These are phyloP conservation scores for Ascochyta pisi DNA, from an alignment of 2,329 filamentous ascomycete genomes.

Conservation along the genomic window DNA sequence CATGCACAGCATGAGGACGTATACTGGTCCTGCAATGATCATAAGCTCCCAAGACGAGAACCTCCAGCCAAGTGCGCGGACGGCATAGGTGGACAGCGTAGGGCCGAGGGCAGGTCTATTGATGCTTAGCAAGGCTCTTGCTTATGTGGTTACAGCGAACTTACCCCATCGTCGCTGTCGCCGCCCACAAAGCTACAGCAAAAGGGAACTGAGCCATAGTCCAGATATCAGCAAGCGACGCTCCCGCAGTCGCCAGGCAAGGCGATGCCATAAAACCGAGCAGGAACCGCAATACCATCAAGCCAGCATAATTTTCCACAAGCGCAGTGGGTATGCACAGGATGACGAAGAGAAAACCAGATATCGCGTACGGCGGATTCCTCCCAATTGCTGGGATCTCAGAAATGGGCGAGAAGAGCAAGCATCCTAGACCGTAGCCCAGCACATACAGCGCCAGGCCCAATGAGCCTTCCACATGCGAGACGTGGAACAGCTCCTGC, in stretches of 20 bases:
- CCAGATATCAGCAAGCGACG: conserved; percentile 47
- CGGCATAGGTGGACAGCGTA: conserved; percentile 75
- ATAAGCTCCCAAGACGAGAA: conserved; percentile 87
- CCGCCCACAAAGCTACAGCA: conserved; percentile 51
- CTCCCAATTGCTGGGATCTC: conserved; percentile 71
- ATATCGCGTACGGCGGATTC: conserved; percentile 71
- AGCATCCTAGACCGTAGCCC: conserved; percentile 65
- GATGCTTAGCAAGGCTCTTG: background rate
- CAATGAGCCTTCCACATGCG: conserved; percentile 59
- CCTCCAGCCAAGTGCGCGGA: conserved; percentile 73
- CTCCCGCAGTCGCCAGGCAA: conserved; percentile 45
- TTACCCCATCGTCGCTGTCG: conserved; percentile 56
- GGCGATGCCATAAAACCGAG: conserved; percentile 46
- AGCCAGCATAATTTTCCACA: conserved; percentile 65
- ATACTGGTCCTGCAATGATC: conserved; percentile 74
- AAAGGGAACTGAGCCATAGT: conserved; percentile 50
- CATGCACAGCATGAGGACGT: conserved; percentile 78
- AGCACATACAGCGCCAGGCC: conserved; percentile 68
- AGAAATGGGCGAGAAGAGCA: conserved; percentile 70
- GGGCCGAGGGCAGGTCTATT: conserved; percentile 63
- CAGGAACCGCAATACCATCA: conserved; percentile 61
- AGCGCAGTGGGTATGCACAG: conserved; percentile 69
- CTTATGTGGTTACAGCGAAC: background rate
- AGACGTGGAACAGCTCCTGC: conserved; percentile 60
- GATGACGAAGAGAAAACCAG: conserved; percentile 72